Percentiles rank a stretch among this genome's conserved stretches.
Evolutionary conservation across 139 green algal species (phyloP).

Genomic region (Astrephomene gubernaculifera): DNA sequence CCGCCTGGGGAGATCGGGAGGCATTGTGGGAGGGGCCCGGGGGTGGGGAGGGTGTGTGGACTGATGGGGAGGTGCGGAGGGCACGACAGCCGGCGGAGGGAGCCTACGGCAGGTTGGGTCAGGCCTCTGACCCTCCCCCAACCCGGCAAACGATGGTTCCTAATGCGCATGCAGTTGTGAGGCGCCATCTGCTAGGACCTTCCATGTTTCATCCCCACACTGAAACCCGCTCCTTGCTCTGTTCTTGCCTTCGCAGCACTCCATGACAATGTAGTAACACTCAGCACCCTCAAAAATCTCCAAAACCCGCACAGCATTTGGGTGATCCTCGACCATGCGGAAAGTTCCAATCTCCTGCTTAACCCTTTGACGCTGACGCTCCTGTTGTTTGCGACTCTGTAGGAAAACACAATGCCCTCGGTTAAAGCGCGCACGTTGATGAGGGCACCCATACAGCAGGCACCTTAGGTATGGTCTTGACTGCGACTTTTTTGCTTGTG

Average conservation of each 20-base stretch:
- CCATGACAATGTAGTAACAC: constrained; percentile 70
- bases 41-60: not conserved
- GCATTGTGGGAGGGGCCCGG: no score
- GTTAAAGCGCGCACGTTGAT: no score
- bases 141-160: no score
- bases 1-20: no score
- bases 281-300: constrained; percentile 64
- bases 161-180: no score
- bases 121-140: no score
- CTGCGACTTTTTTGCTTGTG: constrained; percentile 49
- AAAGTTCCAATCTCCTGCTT: constrained; percentile 63
- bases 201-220: not conserved
- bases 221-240: no score
- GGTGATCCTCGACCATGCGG: constrained; percentile 63
- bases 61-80: no score
- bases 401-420: not conserved
- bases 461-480: constrained; percentile 69
- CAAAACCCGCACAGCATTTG: constrained; percentile 64
- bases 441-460: not conserved
- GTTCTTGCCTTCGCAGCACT: constrained; percentile 54
- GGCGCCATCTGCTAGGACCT: no score
- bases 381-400: constrained; percentile 50
- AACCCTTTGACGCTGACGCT: constrained; percentile 56
- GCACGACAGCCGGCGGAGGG: no score
- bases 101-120: no score